Conservation (phyloP, 2,329 filamentous ascomycete species). For the Lasiodiplodia gonubiensis region DNA sequence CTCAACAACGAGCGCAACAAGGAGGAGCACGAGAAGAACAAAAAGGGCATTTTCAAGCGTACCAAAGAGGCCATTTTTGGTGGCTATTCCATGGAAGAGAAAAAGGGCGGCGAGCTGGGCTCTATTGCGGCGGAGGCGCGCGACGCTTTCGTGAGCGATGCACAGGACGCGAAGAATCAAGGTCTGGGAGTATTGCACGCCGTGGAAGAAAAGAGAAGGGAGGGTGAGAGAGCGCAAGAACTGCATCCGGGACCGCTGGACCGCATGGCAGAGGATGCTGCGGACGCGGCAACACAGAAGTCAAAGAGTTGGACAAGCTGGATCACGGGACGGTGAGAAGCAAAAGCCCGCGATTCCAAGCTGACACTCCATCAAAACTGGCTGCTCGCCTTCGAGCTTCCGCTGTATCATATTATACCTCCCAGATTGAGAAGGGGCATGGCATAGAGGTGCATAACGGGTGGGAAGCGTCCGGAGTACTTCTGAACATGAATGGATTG, state of each 20-base stretch:
- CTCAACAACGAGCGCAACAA: conserved; percentile 67
- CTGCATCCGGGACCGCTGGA: conserved; percentile 56
- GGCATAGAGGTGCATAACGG: conserved; percentile 29
- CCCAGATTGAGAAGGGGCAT: conserved; percentile 21
- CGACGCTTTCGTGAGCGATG: conserved; percentile 26
- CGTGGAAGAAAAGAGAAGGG: conserved; percentile 40
- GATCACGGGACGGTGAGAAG: conserved; percentile 45
- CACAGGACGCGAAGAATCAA: conserved; percentile 28
- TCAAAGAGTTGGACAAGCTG: conserved; percentile 55
- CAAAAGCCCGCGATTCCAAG: conserved; percentile 35
- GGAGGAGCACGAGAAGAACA: conserved; percentile 58
- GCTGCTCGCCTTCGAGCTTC: conserved; percentile 16
- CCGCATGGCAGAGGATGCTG: conserved; percentile 50
- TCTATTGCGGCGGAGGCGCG: conserved; percentile 29
- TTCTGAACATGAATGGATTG: conserved; percentile 24
- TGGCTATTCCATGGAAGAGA: conserved; percentile 43
- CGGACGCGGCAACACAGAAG: conserved; percentile 43
- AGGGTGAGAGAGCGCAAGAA: conserved; percentile 40
- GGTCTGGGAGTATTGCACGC: conserved; percentile 40
- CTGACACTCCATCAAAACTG: background rate
- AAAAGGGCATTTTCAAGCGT: conserved; percentile 44
- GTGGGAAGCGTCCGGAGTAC: conserved; percentile 27
- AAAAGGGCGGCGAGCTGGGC: conserved; percentile 44
- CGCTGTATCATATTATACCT: conserved; percentile 29
- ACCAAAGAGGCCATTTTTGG: conserved; percentile 42